phyloP scores from a whole-genome alignment of 306 rosid species.

The Vigna trinervia region DNA sequence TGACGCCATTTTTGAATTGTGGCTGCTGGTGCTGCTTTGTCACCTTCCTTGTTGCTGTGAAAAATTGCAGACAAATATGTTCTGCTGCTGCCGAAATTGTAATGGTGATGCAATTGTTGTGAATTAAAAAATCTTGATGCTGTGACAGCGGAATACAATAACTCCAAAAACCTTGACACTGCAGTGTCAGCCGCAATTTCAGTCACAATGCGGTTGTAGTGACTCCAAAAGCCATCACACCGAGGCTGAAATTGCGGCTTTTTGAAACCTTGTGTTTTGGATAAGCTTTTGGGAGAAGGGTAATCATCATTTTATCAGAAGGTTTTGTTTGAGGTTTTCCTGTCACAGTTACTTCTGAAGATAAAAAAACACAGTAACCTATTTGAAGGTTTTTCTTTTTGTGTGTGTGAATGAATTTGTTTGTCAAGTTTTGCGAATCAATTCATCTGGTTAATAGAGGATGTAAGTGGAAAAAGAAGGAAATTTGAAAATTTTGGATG shows the following conservation, averaged over 20 bases:
- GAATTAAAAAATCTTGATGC: not conserved
- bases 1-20: not conserved
- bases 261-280: not conserved
- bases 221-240: not conserved
- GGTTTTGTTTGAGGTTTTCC: not conserved
- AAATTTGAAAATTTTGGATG: slow-evolving; percentile 21
- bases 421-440: not conserved
- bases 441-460: no score
- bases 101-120: not conserved
- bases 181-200: not conserved
- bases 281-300: not conserved
- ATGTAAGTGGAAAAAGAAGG: no score
- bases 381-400: not conserved
- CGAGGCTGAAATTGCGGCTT: not conserved
- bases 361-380: not conserved
- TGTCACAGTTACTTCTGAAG: not conserved
- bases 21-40: not conserved
- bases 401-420: not conserved
- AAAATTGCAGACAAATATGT: not conserved
- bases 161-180: not conserved
- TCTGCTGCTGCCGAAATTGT: not conserved
- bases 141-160: not conserved
- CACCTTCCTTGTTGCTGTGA: not conserved
- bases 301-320: slow-evolving; percentile 11
- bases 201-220: not conserved